Conservation (phyloP, 148 eudicot species). For the Vaccinium darrowii region DNA sequence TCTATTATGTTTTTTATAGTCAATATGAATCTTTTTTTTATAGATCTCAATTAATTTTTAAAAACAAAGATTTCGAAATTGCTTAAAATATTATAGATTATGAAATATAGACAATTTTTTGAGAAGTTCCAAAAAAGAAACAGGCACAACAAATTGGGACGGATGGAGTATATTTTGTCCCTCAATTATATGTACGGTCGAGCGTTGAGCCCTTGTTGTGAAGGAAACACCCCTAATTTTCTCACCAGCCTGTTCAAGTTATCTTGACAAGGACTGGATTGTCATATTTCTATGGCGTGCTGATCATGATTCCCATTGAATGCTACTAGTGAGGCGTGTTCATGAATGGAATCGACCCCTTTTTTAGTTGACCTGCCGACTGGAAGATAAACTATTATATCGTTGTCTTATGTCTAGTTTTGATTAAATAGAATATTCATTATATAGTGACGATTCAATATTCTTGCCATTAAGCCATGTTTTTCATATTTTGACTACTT, state of each 20-base stretch:
- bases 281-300: slow-evolving; percentile 3
- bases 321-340: not conserved
- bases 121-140: too few relatives aligned
- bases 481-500: not conserved
- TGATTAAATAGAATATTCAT: not conserved
- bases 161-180: too few relatives aligned
- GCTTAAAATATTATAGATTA: too few relatives aligned
- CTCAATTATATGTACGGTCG: not conserved
- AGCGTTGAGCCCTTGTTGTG: not conserved
- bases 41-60: too few relatives aligned
- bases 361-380: slow-evolving; percentile 24
- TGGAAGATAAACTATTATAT: not conserved
- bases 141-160: too few relatives aligned
- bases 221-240: slow-evolving; percentile 6
- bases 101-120: too few relatives aligned
- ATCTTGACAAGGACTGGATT: slow-evolving; percentile 11
- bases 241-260: not conserved
- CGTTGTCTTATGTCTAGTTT: not conserved
- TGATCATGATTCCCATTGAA: not conserved
- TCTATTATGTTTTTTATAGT: too few relatives aligned
- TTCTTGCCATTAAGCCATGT: not conserved
- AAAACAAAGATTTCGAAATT: too few relatives aligned
- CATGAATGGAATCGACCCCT: slow-evolving; percentile 5
- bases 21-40: too few relatives aligned
- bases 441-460: not conserved